These are phyloP conservation scores for Candida ascalaphidarum DNA, from an alignment of 805 yeast genomes.

Conservation along the genomic window DNA sequence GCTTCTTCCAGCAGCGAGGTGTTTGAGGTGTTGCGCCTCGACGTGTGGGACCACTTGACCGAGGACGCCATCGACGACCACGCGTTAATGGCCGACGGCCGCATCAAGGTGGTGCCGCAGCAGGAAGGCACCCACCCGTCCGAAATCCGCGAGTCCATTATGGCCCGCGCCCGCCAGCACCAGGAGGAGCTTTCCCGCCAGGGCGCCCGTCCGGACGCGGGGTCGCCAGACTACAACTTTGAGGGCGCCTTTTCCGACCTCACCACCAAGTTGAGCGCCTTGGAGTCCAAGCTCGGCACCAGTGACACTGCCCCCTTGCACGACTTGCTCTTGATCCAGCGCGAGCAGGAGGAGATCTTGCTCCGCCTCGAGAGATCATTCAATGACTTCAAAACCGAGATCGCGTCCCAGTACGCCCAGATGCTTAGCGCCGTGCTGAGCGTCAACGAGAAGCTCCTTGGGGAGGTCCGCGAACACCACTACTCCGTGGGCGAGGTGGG, in stretches of 20 bases:
- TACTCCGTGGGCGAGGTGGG: conserved; percentile 21
- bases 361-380: conserved; percentile 10
- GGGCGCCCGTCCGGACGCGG: neutral
- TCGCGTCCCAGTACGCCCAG: conserved; percentile 23
- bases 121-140: conserved; percentile 9
- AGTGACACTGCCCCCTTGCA: conserved; percentile 5
- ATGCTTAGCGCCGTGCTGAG: conserved; percentile 20
- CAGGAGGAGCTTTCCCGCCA: conserved; percentile 6
- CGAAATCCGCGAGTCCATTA: conserved; percentile 22
- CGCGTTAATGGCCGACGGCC: conserved; percentile 36
- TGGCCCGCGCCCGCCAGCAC: conserved; percentile 24
- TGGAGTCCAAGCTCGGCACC: conserved; percentile 4
- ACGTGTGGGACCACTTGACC: conserved; percentile 44
- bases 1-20: conserved; percentile 39
- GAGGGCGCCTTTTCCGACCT: conserved; percentile 5
- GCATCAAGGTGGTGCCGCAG: conserved; percentile 24
- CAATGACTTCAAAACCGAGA: conserved; percentile 15
- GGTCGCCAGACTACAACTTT: conserved; percentile 1
- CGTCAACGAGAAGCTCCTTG: conserved; percentile 28
- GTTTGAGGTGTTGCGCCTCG: conserved; percentile 56
- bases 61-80: conserved; percentile 53
- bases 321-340: conserved; percentile 8
- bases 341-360: conserved; percentile 10
- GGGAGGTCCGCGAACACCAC: conserved; percentile 35
- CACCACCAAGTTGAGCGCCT: conserved; percentile 3